phyloP scores from a whole-genome alignment of 345 rosid species.

The Moringa oleifera region DNA sequence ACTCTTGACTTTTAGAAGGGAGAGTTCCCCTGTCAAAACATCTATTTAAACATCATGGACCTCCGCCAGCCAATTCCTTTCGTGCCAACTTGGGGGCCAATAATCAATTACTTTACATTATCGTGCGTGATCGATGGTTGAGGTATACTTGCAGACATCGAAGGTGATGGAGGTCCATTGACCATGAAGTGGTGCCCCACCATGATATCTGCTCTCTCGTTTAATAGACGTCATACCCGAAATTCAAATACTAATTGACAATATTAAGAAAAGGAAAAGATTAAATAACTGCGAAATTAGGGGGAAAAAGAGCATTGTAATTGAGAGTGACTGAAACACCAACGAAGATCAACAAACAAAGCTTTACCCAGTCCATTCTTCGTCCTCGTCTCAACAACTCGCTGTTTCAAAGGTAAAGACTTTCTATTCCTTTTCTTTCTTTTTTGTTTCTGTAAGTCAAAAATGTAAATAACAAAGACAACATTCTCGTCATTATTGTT shows the following conservation, averaged over 20 bases:
- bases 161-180: background rate
- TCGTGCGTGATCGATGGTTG: too few relatives aligned
- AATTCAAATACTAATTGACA: background rate
- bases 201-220: background rate
- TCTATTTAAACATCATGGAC: too few relatives aligned
- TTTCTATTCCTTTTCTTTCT: background rate
- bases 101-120: too few relatives aligned
- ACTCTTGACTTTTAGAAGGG: too few relatives aligned
- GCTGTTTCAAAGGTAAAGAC: conserved; percentile 10
- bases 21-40: too few relatives aligned
- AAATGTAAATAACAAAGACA: background rate
- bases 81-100: too few relatives aligned
- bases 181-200: background rate
- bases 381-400: conserved; percentile 12
- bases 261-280: background rate
- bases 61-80: too few relatives aligned
- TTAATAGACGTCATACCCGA: background rate
- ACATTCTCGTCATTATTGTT: background rate
- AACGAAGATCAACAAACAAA: conserved; percentile 10
- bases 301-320: background rate
- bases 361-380: conserved; percentile 5
- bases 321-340: conserved; percentile 7
- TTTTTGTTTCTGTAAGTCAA: too few relatives aligned
- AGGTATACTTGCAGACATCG: too few relatives aligned
- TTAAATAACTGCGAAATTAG: background rate